Base-by-base conservation (phyloP, 73 alveolate species). In the Stentor coeruleus region DNA sequence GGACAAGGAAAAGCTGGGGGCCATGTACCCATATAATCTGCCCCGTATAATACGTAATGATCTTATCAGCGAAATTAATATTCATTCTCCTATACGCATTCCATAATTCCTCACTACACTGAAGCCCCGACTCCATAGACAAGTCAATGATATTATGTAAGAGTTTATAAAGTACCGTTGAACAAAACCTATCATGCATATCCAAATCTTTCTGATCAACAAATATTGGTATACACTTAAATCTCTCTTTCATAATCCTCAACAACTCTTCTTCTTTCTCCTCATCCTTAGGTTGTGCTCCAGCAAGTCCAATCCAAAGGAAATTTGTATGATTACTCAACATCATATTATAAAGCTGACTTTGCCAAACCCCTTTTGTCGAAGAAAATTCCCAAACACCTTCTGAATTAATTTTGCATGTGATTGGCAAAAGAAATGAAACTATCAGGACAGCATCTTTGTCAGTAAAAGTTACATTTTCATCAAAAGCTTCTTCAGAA, bases 11-110 rank as follows among this genome's bases (percentile, higher is more conserved):
- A 11, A 90, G 55, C 35, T 90, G 93, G 38, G 77, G 59, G 77
- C 89, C 93, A 59, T 90, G 77, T 1, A 90, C 58, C 96, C 96
- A 90, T 11, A 90, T 66, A 39, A 87, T 26, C 37, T 77, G 83
- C 30, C 59, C 36, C 35, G 84, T 76, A 14, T 82, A 58, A 28
- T 41, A 55, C 37, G 26, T 66, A 20, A 38, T 42, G 39, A 82
- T 55, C 14, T 15, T 1, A 14, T 35, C 82, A 4, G 82, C 82
- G 38, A 79, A 79, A 28, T 15, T 26, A 35, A 35, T 33, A 33
- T 79, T 79, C 55, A 39, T 26, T 33, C 42, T n/a, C 33, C 36
- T 30, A 35, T 79, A 79, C n/a, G 84, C 35, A 14, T 39, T 20
- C 38, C 85, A 79, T 14, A 55, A 6, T 20, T 57, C 57, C 14